Conservation (phyloP, 139 green algal species). For the Chlorella sp. region DNA sequence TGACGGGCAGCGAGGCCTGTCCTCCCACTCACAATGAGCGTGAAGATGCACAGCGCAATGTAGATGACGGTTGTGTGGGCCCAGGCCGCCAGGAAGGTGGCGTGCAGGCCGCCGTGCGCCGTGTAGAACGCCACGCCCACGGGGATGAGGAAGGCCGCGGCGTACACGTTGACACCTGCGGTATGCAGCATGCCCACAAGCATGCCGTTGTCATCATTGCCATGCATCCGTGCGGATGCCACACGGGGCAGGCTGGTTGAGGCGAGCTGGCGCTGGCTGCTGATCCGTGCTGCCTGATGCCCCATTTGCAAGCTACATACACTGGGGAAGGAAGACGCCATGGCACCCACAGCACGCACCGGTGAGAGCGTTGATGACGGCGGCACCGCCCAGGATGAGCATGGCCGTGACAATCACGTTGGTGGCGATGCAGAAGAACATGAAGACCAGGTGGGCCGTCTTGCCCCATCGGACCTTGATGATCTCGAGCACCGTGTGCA, state of each 20-base stretch:
- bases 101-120: slow-evolving; percentile 76
- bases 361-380: slow-evolving; percentile 83
- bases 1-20: too few species aligned
- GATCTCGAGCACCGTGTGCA: slow-evolving; percentile 91
- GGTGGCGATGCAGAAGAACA: slow-evolving; percentile 78
- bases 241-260: too few species aligned
- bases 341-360: too few species aligned
- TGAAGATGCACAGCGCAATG: slow-evolving; percentile 79
- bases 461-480: slow-evolving; percentile 55
- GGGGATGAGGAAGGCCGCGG: slow-evolving; percentile 61
- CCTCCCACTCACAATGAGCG: too few species aligned
- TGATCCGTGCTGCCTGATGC: not conserved
- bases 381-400: slow-evolving; percentile 84
- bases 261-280: not conserved
- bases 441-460: slow-evolving; percentile 74
- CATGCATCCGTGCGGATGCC: too few species aligned
- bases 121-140: slow-evolving; percentile 88
- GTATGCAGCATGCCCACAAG: not conserved
- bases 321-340: too few species aligned
- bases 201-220: not conserved
- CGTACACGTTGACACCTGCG: slow-evolving; percentile 37
- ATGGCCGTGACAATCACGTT: slow-evolving; percentile 91
- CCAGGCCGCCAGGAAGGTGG: slow-evolving; percentile 80
- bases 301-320: not conserved
- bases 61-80: slow-evolving; percentile 81